Evolutionary conservation across 805 yeast genomes (phyloP), one percentile per base, ranked within the genome.

Genomic region (Pichia cephalocereana): DNA sequence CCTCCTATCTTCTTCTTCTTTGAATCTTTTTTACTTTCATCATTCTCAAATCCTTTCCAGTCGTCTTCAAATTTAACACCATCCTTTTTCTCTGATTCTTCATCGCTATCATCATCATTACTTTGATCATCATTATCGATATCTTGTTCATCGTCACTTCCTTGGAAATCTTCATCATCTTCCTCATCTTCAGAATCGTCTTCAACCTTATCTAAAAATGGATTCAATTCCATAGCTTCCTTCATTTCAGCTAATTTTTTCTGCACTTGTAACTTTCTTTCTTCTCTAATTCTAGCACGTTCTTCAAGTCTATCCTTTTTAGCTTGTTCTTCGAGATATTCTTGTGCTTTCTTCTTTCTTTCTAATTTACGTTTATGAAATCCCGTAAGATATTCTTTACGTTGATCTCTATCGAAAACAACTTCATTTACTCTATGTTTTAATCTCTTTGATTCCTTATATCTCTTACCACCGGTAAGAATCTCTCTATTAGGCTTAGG

Each of bases 331-430:
- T 83, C 81, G 45, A 77, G 77, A 57, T 72, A 80, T 51, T 77
- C 86, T 55, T 79, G 80, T 0, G 97, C 98, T 54, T 83, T 81
- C 68, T 88, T 90, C 67, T 86, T 85, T 64, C 98, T 76, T 60
- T 86, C 86, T 17, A 91, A 63, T 63, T 91, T 91, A 60, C 99
- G 77, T 68, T 91, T 91, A 66, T 93, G 98, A 65, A 91, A 91
- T 39, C 99, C 99, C 3, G 97, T 91, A 55, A 91, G 69, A 64
- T 81, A 91, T 52, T 91, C 96, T 31, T 73, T 68, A 62, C 97
- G 70, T n/a, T 84, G 76, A 18, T 76, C 85, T 53, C 80, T 78
- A 65, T 93, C 93, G 63, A 89, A 93, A 2, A 77, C 79, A 30
- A 93, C 95, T 63, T 88, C 96, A 28, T 79, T 90, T 3, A 86